Evolutionary conservation across 1,284 basidiomycete species (phyloP), one percentile per base, ranked within the genome.

Genomic region (Puccinia hordei): DNA sequence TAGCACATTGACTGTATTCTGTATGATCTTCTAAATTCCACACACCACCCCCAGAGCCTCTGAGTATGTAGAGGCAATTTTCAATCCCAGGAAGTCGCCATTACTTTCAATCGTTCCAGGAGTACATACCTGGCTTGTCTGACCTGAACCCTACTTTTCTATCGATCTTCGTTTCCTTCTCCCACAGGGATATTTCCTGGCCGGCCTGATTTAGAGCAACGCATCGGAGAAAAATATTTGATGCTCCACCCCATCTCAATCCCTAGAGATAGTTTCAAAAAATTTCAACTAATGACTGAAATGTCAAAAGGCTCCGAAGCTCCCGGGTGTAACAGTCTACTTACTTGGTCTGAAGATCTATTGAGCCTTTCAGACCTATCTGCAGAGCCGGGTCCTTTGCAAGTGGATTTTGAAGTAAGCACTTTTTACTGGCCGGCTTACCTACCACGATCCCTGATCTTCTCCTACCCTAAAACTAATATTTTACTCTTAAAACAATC

Each of bases 401-500:
- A 51, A 71, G 46, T 71, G 17, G 38, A 38, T 71, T 53, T 71
- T 51, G 68, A 17, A 22, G 46, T 71, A 71, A 71, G 68, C 68
- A 35, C 13, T 53, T 51, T 49, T 35, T 51, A 71, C 24, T 24
- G 22, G 22, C 5, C 24, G 33, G 27, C 27, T 33, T n/a, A n/a
- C n/a, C n/a, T 24, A 27, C 8, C 55, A 24, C 9, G n/a, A 57
- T 57, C 38, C 68, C 24, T 71, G 41, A 71, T 71, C 2, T 71
- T 49, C n/a, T 71, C 19, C 38, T 49, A 9, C 46, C 13, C 22
- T 22, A 41, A 51, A 57, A 9, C 33, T 30, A 49, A 44, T 13
- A 12, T 41, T 15, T 38, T 30, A 24, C 22, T 41, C 27, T 46
- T 71, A 2, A 17, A n/a, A n/a, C n/a, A 24, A 4, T 27, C n/a